Evolutionary conservation across 2,329 filamentous ascomycete species (phyloP).

Genomic region (Ceratocystis papillata): DNA sequence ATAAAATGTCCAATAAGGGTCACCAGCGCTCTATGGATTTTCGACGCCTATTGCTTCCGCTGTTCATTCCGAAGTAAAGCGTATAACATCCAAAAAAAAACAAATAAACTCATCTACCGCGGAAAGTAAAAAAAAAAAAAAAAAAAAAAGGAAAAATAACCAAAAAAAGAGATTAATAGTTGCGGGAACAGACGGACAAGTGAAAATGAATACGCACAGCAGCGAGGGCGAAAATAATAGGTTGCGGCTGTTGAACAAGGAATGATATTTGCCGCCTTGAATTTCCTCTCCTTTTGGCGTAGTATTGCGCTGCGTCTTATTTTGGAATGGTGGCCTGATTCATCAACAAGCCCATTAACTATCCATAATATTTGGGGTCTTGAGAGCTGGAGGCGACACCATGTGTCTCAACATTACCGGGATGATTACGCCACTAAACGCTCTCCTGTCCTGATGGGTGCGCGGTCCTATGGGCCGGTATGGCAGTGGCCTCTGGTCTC

Average conservation of each 20-base stretch:
- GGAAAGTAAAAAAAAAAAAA: background rate
- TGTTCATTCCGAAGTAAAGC: conserved; percentile 5
- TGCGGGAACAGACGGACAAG: background rate
- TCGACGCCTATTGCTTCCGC: background rate
- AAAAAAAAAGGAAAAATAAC: background rate
- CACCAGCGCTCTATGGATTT: background rate
- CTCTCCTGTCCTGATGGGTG: background rate
- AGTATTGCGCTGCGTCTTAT: no score
- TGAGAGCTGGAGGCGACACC: background rate
- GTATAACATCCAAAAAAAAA: background rate
- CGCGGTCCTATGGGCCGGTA: background rate
- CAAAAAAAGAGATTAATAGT: background rate
- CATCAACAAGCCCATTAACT: background rate
- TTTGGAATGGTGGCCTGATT: background rate
- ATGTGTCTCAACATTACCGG: background rate
- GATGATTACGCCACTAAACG: background rate
- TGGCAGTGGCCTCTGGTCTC: background rate
- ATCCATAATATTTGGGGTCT: background rate
- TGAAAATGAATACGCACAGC: background rate
- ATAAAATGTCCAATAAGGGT: background rate
- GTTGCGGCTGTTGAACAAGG: background rate
- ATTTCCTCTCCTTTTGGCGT: background rate
- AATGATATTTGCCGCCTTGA: background rate
- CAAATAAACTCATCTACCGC: background rate
- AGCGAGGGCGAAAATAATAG: background rate